Evolutionary conservation across 192 early-diverging fungal species (phyloP), one percentile per base, ranked within the genome.

Genomic region (Backusella macrospora): DNA sequence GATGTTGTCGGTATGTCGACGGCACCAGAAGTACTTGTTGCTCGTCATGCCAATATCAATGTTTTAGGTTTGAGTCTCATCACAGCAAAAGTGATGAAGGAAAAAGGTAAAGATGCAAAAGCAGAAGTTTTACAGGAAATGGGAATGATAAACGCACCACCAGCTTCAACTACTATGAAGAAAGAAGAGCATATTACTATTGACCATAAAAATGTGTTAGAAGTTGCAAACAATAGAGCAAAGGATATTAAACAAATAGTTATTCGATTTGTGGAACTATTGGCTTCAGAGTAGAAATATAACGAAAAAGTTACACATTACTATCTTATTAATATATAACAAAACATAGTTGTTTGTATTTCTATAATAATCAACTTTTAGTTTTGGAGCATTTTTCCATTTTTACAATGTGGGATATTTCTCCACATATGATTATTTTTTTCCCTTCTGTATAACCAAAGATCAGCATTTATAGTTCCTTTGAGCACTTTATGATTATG

Each of bases 1-100:
- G 95, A 96, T 79, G 88, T 88, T 49, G 91, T 98, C 10, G 95
- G 96, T 13, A 95, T 96, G 90, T 92, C 90, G 15, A 96, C 94
- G 5, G 90, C 93, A 42, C 95, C 96, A 0, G 96, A 98, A 72
- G 92, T 96, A 16, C 81, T 96, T 49, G 89, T 92, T n/a, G 95
- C 95, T 18, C 84, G 89, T 13, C 95, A 98, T 75, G 87, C 89
- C 52, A 94, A 94, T 9, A 84, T 98, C 52, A 83, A 88, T 45
- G 91, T 96, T 5, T 76, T 98, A 47, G 94, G 93, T 37, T 66
- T 96, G 42, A 88, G 86, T 59, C 81, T 96, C 73, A 89, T 96
- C 46, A 96, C 96, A 15, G 95, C 92, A 74, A 82, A 82, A 37
- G 90, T 88, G 9, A 83, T 86, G 29, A 55, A 76, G 26, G 71